Evolutionary conservation across 257 asterid genomes (phyloP).

Genomic region (Henckelia pumila): DNA sequence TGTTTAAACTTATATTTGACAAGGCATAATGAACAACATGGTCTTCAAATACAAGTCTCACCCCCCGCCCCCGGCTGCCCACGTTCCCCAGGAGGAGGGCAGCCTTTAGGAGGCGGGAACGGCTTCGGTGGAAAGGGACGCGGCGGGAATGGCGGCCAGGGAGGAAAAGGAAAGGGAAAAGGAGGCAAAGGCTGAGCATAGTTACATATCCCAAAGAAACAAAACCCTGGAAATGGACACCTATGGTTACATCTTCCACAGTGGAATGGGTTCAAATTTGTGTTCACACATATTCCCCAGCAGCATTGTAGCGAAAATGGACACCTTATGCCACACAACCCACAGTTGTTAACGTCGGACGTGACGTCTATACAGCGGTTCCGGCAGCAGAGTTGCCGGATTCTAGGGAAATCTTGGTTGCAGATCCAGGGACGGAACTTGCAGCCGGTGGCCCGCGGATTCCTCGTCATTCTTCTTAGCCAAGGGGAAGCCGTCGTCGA

Average conservation of each 20-base stretch:
- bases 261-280: constrained; percentile 46
- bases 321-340: constrained; percentile 59
- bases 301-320: constrained; percentile 69
- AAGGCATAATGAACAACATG: not conserved
- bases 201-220: constrained; percentile 60
- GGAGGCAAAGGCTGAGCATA: constrained; percentile 57
- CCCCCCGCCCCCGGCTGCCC: not conserved
- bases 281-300: constrained; percentile 45
- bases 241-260: constrained; percentile 55
- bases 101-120: constrained; percentile 7
- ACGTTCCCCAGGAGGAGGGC: not conserved
- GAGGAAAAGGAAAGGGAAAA: constrained; percentile 42
- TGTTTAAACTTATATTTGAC: too few relatives aligned
- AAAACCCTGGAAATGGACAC: constrained; percentile 42
- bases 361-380: constrained; percentile 60
- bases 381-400: constrained; percentile 45
- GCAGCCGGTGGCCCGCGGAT: constrained; percentile 50
- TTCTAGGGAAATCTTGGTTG: constrained; percentile 29
- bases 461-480: constrained; percentile 27
- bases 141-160: constrained; percentile 26
- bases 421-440: constrained; percentile 67
- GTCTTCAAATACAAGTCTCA: not conserved
- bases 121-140: constrained; percentile 28
- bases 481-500: constrained; percentile 36
- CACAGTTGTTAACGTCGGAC: constrained; percentile 61